phyloP scores from a whole-genome alignment of 768 basidiomycete species.

The Hygrocybe coccinea region DNA sequence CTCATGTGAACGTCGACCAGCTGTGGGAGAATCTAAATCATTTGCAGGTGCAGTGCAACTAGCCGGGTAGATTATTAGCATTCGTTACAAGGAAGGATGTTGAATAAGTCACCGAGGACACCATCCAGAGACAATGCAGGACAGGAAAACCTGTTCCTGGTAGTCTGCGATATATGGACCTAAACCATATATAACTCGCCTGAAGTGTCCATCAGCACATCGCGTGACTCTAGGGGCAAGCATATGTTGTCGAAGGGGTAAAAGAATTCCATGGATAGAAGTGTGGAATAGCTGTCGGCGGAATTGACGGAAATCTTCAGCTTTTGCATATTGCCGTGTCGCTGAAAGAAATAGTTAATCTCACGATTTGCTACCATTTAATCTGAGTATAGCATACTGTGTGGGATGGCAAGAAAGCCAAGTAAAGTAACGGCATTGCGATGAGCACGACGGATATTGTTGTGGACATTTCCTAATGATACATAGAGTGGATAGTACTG shows the following conservation, averaged over 20 bases:
- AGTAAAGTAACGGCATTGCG: constrained; percentile 24
- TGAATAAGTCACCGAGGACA: constrained; percentile 27
- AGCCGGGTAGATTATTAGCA: constrained; percentile 7
- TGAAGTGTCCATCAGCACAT: constrained; percentile 30
- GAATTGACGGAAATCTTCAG: constrained; percentile 24
- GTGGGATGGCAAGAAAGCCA: constrained; percentile 28
- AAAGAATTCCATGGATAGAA: constrained; percentile 22
- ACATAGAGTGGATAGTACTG: constrained; percentile 35
- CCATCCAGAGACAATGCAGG: constrained; percentile 33
- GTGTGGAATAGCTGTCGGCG: constrained; percentile 28
- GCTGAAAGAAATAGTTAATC: not conserved
- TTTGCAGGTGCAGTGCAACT: constrained; percentile 23
- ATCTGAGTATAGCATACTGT: constrained; percentile 16
- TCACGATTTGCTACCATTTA: not conserved
- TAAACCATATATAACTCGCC: constrained; percentile 27
- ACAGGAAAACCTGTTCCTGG: constrained; percentile 32
- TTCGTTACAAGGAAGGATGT: not conserved
- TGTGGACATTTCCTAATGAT: constrained; percentile 31
- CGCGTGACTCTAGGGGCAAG: constrained; percentile 16
- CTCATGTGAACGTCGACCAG: constrained; percentile 12
- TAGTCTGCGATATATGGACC: constrained; percentile 39
- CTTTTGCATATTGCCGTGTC: constrained; percentile 9
- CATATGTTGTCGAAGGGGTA: constrained; percentile 24
- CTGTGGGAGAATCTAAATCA: constrained; percentile 23
- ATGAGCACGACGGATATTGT: constrained; percentile 29